Evolutionary conservation across 805 yeast genomes (phyloP).

Genomic region (Kuraishia molischiana): DNA sequence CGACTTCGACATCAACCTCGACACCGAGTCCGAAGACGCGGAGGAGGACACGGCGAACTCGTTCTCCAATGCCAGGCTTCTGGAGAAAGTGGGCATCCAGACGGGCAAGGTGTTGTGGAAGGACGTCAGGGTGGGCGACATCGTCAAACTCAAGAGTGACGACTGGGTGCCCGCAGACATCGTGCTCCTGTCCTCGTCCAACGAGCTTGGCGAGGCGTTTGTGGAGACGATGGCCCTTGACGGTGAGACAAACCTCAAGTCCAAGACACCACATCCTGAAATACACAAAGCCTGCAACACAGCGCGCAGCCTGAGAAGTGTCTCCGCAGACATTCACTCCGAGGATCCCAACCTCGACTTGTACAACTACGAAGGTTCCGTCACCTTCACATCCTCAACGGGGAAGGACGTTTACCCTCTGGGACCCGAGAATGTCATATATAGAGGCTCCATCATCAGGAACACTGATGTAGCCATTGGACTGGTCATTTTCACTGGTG

Average conservation of each 20-base stretch:
- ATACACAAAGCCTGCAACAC: constrained; percentile 40
- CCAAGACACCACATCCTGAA: constrained; percentile 58
- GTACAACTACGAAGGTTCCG: constrained; percentile 82
- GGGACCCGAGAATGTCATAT: constrained; percentile 74
- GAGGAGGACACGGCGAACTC: constrained; percentile 8
- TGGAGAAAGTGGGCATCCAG: constrained; percentile 23
- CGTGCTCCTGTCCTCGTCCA: constrained; percentile 56
- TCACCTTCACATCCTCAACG: constrained; percentile 26
- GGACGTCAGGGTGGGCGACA: constrained; percentile 78
- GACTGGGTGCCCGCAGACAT: constrained; percentile 96
- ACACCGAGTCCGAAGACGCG: constrained; percentile 5
- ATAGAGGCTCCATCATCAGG: constrained; percentile 84
- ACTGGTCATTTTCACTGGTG: constrained; percentile 86
- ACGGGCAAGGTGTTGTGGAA: constrained; percentile 50
- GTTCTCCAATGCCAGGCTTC: constrained; percentile 5
- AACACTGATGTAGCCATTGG: constrained; percentile 74
- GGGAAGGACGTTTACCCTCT: constrained; percentile 38
- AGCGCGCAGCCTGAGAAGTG: constrained; percentile 38
- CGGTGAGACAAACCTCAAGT: constrained; percentile 91
- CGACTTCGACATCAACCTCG: constrained; percentile 3
- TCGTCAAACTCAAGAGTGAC: constrained; percentile 60
- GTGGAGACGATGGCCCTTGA: constrained; percentile 96
- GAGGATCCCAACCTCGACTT: constrained; percentile 93
- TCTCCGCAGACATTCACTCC: constrained; percentile 46
- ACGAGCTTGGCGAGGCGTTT: constrained; percentile 55